Evolutionary conservation across 2,329 filamentous ascomycete genomes (phyloP), one percentile per base, ranked within the genome.

Genomic region (Cytospora mali): DNA sequence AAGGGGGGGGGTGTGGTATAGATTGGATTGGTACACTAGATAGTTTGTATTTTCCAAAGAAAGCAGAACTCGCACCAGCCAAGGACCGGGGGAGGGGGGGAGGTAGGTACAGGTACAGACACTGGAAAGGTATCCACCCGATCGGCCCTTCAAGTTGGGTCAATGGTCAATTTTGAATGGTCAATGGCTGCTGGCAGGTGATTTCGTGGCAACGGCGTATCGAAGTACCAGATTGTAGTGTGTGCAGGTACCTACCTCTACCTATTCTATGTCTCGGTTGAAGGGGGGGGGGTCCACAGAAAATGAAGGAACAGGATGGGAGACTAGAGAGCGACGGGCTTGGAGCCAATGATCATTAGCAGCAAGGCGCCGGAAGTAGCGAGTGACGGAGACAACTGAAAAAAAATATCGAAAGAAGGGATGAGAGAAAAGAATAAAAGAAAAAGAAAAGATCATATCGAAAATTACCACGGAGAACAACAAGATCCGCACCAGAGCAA

Each of bases 271-370:
- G 61, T 60, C 46, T 56, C 52, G 61, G 56, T 48, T 31, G 62
- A 28, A 29, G 50, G 62, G 61, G 63, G 50, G 62, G 61, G 63
- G 63, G 51, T 65, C 63, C 56, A 59, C 61, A 57, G 61, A 59
- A 63, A 65, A 39, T 60, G 61, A 46, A 21, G 27, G 33, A 23
- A 46, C 25, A 35, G 50, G 61, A 42, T 55, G 42, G 42, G 55
- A 51, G 50, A 16, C 48, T 29, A 52, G 55, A 55, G 50, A 62
- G 28, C 21, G 25, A 33, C 55, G 55, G n/a, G 61, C 53, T 27
- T 53, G 50, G 46, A 25, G n/a, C 57, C 49, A 59, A 53, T 31
- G 57, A 25, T 35, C 27, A 42, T 42, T 27, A 28, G 49, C n/a
- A 46, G n/a, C 42, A 46, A 46, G 42, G n/a, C 42, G n/a, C 42